A percentile compares a stretch with the other conserved stretches of the same genome.
Conservation (phyloP, 441 rosid genomes). For the Viola pubescens region DNA sequence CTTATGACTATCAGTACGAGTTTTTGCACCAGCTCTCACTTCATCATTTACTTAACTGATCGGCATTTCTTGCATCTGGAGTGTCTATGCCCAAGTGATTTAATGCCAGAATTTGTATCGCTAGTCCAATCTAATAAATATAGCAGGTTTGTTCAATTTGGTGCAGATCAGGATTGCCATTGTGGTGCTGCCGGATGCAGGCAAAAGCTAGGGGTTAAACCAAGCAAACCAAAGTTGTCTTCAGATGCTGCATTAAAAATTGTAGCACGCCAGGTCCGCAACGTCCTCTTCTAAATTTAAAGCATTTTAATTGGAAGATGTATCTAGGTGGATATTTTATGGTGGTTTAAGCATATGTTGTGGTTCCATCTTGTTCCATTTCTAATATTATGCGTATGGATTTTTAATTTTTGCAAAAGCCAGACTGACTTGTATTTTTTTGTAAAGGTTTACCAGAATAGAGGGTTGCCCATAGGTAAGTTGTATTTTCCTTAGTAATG, state of each 20-base stretch:
- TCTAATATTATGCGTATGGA: background rate
- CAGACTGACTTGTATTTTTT: conserved; percentile 27
- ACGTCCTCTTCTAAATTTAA: conserved; percentile 46
- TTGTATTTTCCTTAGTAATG: conserved; percentile 6
- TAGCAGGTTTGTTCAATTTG: conserved; percentile 99
- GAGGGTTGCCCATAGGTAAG: conserved; percentile 46
- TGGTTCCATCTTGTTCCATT: background rate
- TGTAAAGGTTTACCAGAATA: conserved; percentile 49
- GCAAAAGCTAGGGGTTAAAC: conserved; percentile 84
- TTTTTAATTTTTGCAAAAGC: background rate
- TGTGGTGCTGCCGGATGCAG: conserved; percentile 85
- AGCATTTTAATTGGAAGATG: conserved; percentile 28
- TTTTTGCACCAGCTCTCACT: conserved; percentile 21
- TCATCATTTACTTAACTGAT: conserved; percentile 4
- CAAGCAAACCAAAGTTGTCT: conserved; percentile 65
- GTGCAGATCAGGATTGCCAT: conserved; percentile 98
- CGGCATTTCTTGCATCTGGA: background rate
- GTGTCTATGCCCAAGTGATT: background rate
- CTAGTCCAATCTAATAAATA: conserved; percentile 40
- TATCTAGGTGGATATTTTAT: conserved; percentile 35
- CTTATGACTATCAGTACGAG: conserved; percentile 94
- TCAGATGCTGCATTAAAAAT: conserved; percentile 56
- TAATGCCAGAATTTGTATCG: background rate
- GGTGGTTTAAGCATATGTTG: conserved; percentile 3
- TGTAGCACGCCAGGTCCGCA: conserved; percentile 57